A percentile compares a stretch with the other conserved stretches of the same genome.
phyloP scores from a whole-genome alignment of 768 basidiomycete genomes.

The Nidularia sp. region DNA sequence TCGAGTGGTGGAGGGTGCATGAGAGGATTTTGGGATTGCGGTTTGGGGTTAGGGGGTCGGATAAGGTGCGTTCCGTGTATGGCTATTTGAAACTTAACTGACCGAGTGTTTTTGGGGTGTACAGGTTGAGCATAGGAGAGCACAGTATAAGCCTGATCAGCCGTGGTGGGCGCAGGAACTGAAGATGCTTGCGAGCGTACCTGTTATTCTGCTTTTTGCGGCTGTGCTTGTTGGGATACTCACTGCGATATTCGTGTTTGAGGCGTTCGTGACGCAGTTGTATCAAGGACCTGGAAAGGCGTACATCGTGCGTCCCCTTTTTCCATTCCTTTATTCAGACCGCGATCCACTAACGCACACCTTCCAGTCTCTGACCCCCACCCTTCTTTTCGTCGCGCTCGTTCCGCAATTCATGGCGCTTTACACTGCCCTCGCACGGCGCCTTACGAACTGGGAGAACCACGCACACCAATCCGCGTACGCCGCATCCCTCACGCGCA shows the following conservation, averaged over 20 bases:
- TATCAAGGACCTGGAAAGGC: constrained; percentile 86
- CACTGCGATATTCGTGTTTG: constrained; percentile 80
- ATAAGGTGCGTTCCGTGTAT: no score
- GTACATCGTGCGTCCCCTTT: constrained; percentile 58
- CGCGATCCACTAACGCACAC: neutral
- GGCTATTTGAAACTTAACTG: no score
- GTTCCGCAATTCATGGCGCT: constrained; percentile 77
- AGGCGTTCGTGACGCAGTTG: constrained; percentile 84
- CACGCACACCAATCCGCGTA: constrained; percentile 78
- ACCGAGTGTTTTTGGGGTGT: constrained; percentile 17
- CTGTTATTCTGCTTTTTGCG: constrained; percentile 72
- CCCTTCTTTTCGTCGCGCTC: constrained; percentile 73
- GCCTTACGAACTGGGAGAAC: constrained; percentile 88
- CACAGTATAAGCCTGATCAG: constrained; percentile 49
- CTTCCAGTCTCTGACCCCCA: constrained; percentile 71
- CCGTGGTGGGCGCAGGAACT: constrained; percentile 76
- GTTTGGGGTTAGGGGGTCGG: constrained; percentile 75
- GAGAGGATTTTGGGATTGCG: constrained; percentile 80
- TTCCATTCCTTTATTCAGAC: neutral
- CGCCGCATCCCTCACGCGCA: constrained; percentile 78
- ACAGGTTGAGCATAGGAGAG: constrained; percentile 70
- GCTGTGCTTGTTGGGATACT: constrained; percentile 64
- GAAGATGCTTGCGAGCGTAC: constrained; percentile 63
- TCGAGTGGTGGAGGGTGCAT: constrained; percentile 89
- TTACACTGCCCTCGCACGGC: constrained; percentile 64